A percentile compares a stretch with the other conserved stretches of the same genome.
phyloP scores from a whole-genome alignment of 2,329 filamentous ascomycete species.

The Scopulariopsis brevicaulis region DNA sequence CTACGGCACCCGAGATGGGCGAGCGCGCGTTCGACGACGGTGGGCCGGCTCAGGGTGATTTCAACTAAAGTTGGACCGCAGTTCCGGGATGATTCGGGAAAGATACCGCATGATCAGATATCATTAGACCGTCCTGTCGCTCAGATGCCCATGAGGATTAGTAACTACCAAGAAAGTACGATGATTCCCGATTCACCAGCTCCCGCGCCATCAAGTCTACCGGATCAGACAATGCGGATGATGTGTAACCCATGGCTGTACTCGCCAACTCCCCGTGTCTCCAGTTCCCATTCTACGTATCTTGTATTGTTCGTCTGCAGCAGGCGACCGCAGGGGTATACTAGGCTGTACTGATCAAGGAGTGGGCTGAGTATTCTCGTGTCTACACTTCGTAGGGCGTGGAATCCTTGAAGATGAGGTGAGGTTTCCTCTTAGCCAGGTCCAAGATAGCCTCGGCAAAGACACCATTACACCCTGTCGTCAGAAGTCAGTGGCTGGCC shows the following conservation, averaged over 20 bases:
- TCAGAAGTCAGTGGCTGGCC: background rate
- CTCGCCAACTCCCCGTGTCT: background rate
- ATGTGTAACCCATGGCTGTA: background rate
- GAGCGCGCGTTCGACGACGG: background rate
- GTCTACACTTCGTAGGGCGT: conserved; percentile 36
- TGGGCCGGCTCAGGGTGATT: conserved; percentile 9
- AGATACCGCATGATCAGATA: background rate
- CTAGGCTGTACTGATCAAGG: background rate
- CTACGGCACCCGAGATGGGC: background rate
- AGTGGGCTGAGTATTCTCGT: background rate
- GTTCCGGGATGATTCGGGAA: background rate
- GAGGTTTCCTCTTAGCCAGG: conserved; percentile 76
- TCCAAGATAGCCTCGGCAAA: conserved; percentile 90
- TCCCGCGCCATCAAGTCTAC: background rate
- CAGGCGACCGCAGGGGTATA: background rate
- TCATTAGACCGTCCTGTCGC: background rate
- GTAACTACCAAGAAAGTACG: background rate
- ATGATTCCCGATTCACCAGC: background rate
- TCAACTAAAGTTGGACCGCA: conserved; percentile 9
- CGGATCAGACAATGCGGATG: background rate
- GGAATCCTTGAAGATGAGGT: conserved; percentile 64
- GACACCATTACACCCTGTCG: conserved; percentile 76
- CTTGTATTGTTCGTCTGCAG: background rate
- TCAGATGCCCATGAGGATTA: background rate
- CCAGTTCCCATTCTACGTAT: no score